A percentile compares a stretch with the other conserved stretches of the same genome.
phyloP scores from a whole-genome alignment of 2,329 filamentous ascomycete species.

The Rhytidhysteron rufulum region DNA sequence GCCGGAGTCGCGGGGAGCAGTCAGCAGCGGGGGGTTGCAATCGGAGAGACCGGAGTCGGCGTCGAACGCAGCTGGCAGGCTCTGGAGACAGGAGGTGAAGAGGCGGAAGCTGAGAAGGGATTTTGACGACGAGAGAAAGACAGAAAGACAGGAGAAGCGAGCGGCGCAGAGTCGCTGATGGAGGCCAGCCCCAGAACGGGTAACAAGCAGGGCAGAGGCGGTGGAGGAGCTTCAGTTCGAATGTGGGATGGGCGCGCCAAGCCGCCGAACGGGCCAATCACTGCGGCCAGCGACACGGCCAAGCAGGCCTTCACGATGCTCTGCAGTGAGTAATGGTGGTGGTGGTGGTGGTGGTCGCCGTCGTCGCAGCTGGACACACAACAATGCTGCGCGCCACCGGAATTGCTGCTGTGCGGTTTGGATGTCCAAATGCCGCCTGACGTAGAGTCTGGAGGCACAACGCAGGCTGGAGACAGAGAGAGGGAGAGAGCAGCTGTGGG shows the following conservation, averaged over 20 bases:
- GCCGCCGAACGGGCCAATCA: not conserved
- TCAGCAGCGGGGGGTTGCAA: too few species aligned
- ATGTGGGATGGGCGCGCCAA: constrained; percentile 3
- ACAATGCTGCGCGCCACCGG: too few species aligned
- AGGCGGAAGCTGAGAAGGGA: constrained; percentile 2
- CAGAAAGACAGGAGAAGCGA: not conserved
- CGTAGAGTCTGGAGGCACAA: too few species aligned
- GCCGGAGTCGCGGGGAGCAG: too few species aligned
- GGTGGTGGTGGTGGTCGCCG: too few species aligned
- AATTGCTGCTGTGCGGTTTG: too few species aligned
- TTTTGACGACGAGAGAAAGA: not conserved
- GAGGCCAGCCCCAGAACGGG: not conserved
- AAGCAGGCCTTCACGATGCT: constrained; percentile 2
- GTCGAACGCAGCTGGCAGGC: not conserved
- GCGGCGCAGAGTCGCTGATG: constrained; percentile 1
- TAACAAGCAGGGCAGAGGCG: constrained; percentile 1
- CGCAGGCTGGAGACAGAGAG: not conserved
- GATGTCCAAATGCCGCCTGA: too few species aligned
- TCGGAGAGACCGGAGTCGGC: not conserved
- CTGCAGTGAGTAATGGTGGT: not conserved
- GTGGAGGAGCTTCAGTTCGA: not conserved
- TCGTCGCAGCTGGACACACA: too few species aligned
- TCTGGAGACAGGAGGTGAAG: not conserved
- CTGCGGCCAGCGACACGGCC: not conserved
- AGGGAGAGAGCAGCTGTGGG: not conserved